phyloP scores from a whole-genome alignment of 768 basidiomycete genomes.

The Fistulinella prunicolor region DNA sequence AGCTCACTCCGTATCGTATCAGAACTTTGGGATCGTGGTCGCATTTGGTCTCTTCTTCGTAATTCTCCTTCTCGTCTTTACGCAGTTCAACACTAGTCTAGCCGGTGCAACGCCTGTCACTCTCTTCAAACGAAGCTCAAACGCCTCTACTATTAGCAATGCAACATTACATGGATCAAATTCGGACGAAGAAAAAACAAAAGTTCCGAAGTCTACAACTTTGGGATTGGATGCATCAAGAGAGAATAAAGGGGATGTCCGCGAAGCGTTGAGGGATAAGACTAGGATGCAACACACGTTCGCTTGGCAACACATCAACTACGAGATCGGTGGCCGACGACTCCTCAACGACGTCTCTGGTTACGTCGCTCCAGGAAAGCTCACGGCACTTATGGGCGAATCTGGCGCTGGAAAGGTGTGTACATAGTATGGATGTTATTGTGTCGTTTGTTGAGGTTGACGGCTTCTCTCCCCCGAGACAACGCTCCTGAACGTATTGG shows the following conservation, averaged over 20 bases:
- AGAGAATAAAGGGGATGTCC: conserved; percentile 18
- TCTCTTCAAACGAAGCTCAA: conserved; percentile 64
- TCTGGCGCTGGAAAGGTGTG: conserved; percentile 47
- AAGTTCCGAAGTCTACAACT: conserved; percentile 3
- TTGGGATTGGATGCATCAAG: conserved; percentile 5
- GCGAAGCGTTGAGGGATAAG: conserved; percentile 36
- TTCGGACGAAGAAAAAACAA: conserved; percentile 31
- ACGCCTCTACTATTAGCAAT: conserved; percentile 9
- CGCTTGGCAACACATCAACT: conserved; percentile 74
- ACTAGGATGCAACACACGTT: conserved; percentile 53
- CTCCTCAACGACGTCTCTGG: conserved; percentile 75
- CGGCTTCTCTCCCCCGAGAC: conserved; percentile 28
- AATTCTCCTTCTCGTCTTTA: conserved; percentile 51
- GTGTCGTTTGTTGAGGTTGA: neutral
- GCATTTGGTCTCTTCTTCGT: conserved; percentile 64
- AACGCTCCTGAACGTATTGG: conserved; percentile 49
- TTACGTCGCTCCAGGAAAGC: conserved; percentile 75
- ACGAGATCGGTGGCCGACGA: conserved; percentile 56
- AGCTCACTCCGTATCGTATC: neutral
- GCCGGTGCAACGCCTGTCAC: conserved; percentile 42
- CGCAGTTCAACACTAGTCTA: conserved; percentile 47
- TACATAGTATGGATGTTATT: neutral
- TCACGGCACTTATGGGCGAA: conserved; percentile 77
- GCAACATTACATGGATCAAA: no score
- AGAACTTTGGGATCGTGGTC: conserved; percentile 69